These are phyloP conservation scores for Chaetomium cochliodes DNA, from an alignment of 495 filamentous ascomycete genomes.

Conservation along the genomic window DNA sequence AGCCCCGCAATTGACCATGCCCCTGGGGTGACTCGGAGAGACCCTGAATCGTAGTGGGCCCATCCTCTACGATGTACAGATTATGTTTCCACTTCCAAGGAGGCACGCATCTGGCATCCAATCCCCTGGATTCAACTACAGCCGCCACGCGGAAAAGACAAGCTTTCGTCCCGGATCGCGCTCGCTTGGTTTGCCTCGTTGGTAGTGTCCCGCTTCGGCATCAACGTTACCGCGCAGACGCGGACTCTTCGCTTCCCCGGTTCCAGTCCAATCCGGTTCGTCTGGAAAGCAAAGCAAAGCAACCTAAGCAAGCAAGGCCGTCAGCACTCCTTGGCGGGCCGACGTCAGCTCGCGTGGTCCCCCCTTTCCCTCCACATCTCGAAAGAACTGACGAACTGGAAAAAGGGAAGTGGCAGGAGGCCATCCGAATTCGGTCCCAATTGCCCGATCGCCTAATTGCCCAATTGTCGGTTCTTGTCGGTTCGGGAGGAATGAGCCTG, in stretches of 20 bases:
- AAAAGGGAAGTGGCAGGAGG: slow-evolving; percentile 3
- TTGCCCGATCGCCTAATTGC: too few relatives aligned
- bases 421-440: slow-evolving; percentile 9
- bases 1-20: neutral
- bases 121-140: neutral
- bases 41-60: too few relatives aligned
- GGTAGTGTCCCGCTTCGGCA: neutral
- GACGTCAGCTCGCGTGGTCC: slow-evolving; percentile 22
- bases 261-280: neutral
- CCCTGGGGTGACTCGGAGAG: too few relatives aligned
- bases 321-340: slow-evolving; percentile 17
- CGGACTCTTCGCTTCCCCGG: too few relatives aligned
- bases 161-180: slow-evolving; percentile 3
- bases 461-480: too few relatives aligned
- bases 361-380: neutral
- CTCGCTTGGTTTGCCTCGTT: neutral
- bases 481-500: neutral
- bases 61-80: too few relatives aligned
- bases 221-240: neutral
- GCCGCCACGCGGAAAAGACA: neutral
- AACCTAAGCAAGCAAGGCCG: neutral
- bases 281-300: neutral
- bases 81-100: neutral
- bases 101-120: neutral
- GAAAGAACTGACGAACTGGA: neutral